Percentiles rank a stretch among this genome's conserved stretches.
Conservation (phyloP, 2,329 filamentous ascomycete species). For the Colletotrichum sansevieriae region DNA sequence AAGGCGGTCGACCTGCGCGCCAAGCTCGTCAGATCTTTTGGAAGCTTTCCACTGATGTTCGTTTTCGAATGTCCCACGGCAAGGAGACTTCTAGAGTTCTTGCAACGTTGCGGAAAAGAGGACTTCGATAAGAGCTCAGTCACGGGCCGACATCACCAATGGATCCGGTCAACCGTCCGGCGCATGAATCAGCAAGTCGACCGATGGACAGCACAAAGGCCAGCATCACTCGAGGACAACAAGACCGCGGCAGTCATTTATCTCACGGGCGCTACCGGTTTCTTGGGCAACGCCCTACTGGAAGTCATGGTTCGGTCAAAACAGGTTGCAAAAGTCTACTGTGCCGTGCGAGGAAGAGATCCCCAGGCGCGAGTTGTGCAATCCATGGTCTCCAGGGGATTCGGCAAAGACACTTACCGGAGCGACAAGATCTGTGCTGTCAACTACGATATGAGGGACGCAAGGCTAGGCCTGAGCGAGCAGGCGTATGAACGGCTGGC, state of each 20-base stretch:
- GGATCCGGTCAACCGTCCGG: background rate
- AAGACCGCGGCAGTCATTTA: background rate
- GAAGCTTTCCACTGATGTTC: constrained; percentile 33
- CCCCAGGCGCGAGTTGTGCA: background rate
- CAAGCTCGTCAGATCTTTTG: constrained; percentile 10
- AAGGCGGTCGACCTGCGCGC: constrained; percentile 20
- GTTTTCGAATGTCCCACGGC: constrained; percentile 28
- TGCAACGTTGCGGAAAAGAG: background rate
- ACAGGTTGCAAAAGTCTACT: constrained; percentile 12
- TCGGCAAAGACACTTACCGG: background rate
- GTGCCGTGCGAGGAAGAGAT: constrained; percentile 16
- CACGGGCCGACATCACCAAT: background rate
- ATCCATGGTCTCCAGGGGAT: constrained; percentile 13
- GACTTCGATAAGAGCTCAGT: background rate
- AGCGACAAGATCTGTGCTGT: constrained; percentile 23
- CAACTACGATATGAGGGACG: constrained; percentile 24
- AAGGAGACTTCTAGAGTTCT: background rate
- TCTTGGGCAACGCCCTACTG: constrained; percentile 25
- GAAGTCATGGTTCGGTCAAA: constrained; percentile 11
- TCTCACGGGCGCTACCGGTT: constrained; percentile 25
- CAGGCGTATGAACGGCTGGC: background rate
- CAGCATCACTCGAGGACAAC: background rate
- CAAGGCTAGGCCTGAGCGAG: background rate
- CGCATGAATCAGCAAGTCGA: constrained; percentile 19
- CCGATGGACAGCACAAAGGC: background rate